Evolutionary conservation across 371 early-diverging fungal genomes (phyloP).

Genomic region (Lichtheimia hyalospora): DNA sequence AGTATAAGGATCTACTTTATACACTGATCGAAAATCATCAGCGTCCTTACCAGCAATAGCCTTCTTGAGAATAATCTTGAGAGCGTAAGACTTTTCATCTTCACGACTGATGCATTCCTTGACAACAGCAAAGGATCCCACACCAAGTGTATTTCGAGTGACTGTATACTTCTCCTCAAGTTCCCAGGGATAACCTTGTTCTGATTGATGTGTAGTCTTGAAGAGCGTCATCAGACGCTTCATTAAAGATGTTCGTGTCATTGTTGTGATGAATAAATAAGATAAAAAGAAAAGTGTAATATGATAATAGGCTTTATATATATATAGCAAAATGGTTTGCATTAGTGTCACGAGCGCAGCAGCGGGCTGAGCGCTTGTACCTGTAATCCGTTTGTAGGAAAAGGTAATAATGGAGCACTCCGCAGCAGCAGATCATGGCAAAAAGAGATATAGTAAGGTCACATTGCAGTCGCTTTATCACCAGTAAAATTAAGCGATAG

Average conservation of each 20-base stretch:
- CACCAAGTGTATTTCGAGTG: conserved; percentile 56
- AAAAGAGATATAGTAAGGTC: no score
- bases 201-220: conserved; percentile 43
- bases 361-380: no score
- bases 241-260: conserved; percentile 42
- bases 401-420: no score
- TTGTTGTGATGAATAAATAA: conserved; percentile 1
- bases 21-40: no score
- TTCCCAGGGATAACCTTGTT: conserved; percentile 1
- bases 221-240: conserved; percentile 47
- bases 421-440: no score
- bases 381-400: no score
- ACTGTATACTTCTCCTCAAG: conserved; percentile 34
- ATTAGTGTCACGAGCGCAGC: no score
- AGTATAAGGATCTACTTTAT: not conserved
- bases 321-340: no score
- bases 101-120: conserved; percentile 62
- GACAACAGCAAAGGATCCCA: conserved; percentile 85
- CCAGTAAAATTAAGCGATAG: no score
- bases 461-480: no score
- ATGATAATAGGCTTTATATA: not conserved
- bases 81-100: conserved; percentile 66
- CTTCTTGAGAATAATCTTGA: conserved; percentile 82
- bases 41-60: conserved; percentile 45
- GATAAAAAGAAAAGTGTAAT: not conserved